These are phyloP conservation scores for Calonectria fujianensis DNA, from an alignment of 2,329 filamentous ascomycete genomes.

Conservation along the genomic window DNA sequence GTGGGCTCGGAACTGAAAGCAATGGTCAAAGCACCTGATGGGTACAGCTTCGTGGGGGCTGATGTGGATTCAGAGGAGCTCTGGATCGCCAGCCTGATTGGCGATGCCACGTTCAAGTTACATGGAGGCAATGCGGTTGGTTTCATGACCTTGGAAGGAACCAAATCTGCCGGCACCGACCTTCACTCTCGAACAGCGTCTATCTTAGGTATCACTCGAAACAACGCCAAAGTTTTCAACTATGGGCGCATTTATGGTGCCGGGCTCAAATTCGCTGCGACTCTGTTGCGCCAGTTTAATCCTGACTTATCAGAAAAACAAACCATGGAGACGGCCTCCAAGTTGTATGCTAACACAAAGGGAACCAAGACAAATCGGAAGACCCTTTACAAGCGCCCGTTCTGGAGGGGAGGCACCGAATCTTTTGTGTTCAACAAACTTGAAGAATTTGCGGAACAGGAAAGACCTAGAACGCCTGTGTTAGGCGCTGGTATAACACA, in stretches of 20 bases:
- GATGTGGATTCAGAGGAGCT: slow-evolving; percentile 98
- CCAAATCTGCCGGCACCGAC: slow-evolving; percentile 94
- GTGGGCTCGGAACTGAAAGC: slow-evolving; percentile 98
- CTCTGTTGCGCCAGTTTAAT: slow-evolving; percentile 94
- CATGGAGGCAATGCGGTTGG: slow-evolving; percentile 98
- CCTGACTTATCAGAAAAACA: slow-evolving; percentile 86
- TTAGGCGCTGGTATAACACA: slow-evolving; percentile 97
- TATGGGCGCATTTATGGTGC: slow-evolving; percentile 99
- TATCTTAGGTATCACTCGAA: slow-evolving; percentile 94
- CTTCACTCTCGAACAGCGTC: slow-evolving; percentile 93
- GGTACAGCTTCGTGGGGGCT: slow-evolving; percentile 95
- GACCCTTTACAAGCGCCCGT: slow-evolving; percentile 81
- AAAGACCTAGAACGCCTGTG: slow-evolving; percentile 91
- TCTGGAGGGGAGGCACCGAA: slow-evolving; percentile 97
- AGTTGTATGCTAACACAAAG: slow-evolving; percentile 92
- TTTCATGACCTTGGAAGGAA: slow-evolving; percentile 99
- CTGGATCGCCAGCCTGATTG: slow-evolving; percentile 97
- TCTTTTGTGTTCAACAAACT: slow-evolving; percentile 99
- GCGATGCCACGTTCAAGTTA: slow-evolving; percentile 94
- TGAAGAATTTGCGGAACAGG: slow-evolving; percentile 97
- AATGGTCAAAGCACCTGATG: slow-evolving; percentile 93
- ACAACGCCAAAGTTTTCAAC: slow-evolving; percentile 98
- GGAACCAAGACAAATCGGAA: slow-evolving; percentile 89
- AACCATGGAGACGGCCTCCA: slow-evolving; percentile 84
- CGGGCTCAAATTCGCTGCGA: slow-evolving; percentile 93